Conservation (phyloP, 305 asterid species). For the Stenogyne calaminthoides region DNA sequence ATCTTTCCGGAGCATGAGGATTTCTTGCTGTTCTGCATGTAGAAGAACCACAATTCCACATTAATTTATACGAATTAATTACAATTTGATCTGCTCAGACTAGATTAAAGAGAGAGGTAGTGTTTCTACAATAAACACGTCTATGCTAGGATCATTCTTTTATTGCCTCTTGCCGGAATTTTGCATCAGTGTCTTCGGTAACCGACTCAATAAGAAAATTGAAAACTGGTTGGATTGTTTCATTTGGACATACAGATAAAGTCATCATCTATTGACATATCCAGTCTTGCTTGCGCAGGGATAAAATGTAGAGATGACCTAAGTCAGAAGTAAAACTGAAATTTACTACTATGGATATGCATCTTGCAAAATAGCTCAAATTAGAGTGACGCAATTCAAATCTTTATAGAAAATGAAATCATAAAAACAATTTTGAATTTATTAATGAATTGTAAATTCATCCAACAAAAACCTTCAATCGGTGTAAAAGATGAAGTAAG, state of each 20-base stretch:
- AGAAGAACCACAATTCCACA: slow-evolving; percentile 3
- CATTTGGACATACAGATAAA: slow-evolving; percentile 10
- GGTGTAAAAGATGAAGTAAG: neutral
- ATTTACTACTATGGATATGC: neutral
- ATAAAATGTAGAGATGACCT: slow-evolving; percentile 19
- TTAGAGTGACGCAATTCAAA: too few relatives aligned
- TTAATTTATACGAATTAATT: slow-evolving; percentile 10
- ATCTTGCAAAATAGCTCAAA: neutral
- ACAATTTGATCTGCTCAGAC: slow-evolving; percentile 12
- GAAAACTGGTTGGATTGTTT: slow-evolving; percentile 7
- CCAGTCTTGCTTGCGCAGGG: slow-evolving; percentile 20
- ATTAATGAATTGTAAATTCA: neutral
- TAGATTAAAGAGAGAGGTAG: slow-evolving; percentile 5
- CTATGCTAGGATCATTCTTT: neutral
- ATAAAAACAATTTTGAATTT: neutral
- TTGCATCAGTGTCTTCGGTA: slow-evolving; percentile 10
- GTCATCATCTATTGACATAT: slow-evolving; percentile 7
- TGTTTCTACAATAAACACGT: neutral
- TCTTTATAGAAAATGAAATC: neutral
- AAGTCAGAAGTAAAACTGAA: slow-evolving; percentile 7
- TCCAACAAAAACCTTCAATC: neutral
- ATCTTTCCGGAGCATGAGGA: slow-evolving; percentile 93
- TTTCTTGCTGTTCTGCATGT: slow-evolving; percentile 88
- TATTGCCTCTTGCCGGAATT: neutral
- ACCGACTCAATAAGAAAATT: slow-evolving; percentile 3